These are phyloP conservation scores for Moniliophthora roreri DNA, from an alignment of 1,284 basidiomycete genomes.

Conservation along the genomic window DNA sequence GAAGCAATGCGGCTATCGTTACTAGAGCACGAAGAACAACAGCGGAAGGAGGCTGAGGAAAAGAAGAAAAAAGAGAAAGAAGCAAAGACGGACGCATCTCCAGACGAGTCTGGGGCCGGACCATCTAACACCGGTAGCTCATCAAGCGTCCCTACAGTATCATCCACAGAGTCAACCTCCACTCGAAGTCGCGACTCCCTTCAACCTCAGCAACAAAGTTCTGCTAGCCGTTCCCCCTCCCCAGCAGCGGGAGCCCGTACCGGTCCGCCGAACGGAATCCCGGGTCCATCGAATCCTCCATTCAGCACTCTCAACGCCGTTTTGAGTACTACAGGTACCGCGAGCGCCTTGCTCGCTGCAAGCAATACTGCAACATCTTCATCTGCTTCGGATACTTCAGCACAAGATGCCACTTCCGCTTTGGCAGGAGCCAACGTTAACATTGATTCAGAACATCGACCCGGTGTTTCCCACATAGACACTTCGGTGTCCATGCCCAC, in stretches of 20 bases:
- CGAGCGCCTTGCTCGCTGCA: constrained; percentile 22
- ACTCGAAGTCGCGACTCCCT: constrained; percentile 16
- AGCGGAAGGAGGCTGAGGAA: constrained; percentile 66
- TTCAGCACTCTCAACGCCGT: constrained; percentile 45
- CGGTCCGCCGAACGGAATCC: not conserved
- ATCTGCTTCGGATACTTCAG: not conserved
- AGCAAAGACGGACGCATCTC: constrained; percentile 18
- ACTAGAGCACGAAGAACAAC: constrained; percentile 86
- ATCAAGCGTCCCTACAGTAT: constrained; percentile 22
- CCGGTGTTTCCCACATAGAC: not conserved
- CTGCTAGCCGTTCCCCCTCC: constrained; percentile 27
- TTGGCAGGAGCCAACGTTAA: not conserved
- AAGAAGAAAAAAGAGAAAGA: constrained; percentile 48
- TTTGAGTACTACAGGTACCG: constrained; percentile 43
- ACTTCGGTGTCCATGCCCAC: constrained; percentile 10
- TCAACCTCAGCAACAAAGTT: constrained; percentile 15
- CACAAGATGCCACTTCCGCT: not conserved
- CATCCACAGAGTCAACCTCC: constrained; percentile 16
- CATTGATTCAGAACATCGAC: not conserved
- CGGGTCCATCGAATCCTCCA: constrained; percentile 32
- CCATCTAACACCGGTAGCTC: constrained; percentile 15
- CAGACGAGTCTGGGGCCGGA: constrained; percentile 13
- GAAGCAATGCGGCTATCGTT: constrained; percentile 97
- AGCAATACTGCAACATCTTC: not conserved
- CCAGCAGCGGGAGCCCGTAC: constrained; percentile 17